Conservation (phyloP, 345 rosid species). For the Gossypium thurberi region DNA sequence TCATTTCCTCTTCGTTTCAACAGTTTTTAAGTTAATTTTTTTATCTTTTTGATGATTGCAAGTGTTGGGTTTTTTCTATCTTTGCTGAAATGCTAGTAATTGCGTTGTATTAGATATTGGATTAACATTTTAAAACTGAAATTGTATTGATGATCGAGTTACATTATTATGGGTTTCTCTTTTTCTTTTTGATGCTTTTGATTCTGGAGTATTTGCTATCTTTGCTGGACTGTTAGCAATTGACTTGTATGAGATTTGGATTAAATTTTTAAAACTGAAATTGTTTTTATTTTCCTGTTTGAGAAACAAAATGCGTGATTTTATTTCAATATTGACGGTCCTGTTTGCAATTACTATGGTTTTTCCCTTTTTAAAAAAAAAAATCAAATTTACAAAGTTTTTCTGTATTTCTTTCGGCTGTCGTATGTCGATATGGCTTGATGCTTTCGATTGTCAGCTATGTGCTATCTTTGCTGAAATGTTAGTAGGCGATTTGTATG, state of each 20-base stretch:
- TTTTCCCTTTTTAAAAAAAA: too few species aligned
- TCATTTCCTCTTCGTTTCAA: not conserved
- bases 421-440: not conserved
- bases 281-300: too few species aligned
- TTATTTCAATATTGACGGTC: too few species aligned
- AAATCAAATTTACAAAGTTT: too few species aligned
- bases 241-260: not conserved
- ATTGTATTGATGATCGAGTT: too few species aligned
- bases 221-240: not conserved
- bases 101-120: too few species aligned
- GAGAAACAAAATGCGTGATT: too few species aligned
- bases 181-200: not conserved
- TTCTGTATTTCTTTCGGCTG: too few species aligned
- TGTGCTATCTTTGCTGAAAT: not conserved
- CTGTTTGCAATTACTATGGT: too few species aligned
- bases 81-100: not conserved
- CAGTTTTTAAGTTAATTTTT: not conserved
- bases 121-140: not conserved
- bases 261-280: too few species aligned
- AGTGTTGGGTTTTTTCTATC: not conserved
- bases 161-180: not conserved
- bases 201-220: not conserved
- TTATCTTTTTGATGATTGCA: not conserved
- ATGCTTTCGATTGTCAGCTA: not conserved
- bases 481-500: not conserved